These are phyloP conservation scores for Corrigiola litoralis DNA, from an alignment of 179 eudicot species.

Conservation along the genomic window DNA sequence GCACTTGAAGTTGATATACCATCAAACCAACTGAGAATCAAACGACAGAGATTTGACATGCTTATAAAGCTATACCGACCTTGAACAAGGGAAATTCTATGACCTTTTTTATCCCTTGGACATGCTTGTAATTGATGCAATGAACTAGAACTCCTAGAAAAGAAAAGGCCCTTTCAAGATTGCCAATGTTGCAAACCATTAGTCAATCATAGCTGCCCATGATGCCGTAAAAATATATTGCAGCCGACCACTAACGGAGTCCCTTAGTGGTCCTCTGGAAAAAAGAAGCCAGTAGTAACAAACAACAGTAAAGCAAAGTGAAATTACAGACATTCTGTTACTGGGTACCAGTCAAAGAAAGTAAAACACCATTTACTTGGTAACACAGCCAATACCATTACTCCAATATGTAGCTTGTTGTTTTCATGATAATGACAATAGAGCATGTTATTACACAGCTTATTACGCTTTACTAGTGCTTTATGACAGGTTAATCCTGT, in stretches of 20 bases:
- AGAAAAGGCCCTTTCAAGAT: neutral
- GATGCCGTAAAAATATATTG: neutral
- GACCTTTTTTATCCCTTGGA: neutral
- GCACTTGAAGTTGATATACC: no score
- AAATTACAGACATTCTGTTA: neutral
- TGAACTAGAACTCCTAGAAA: neutral
- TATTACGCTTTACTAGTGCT: slow-evolving; percentile 17
- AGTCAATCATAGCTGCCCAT: slow-evolving; percentile 15
- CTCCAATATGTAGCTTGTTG: slow-evolving; percentile 2
- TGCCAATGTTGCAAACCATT: slow-evolving; percentile 8
- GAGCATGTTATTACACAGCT: slow-evolving; percentile 13
- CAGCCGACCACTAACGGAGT: slow-evolving; percentile 20
- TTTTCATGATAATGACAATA: slow-evolving; percentile 18
- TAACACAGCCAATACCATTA: neutral
- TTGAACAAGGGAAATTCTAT: neutral
- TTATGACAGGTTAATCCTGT: slow-evolving; percentile 5
- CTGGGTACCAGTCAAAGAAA: slow-evolving; percentile 8
- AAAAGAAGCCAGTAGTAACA: slow-evolving; percentile 2
- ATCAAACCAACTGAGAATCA: no score
- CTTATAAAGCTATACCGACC: slow-evolving; percentile 12
- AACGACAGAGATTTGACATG: neutral
- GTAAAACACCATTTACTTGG: slow-evolving; percentile 7
- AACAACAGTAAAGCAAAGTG: neutral
- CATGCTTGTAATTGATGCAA: slow-evolving; percentile 13
- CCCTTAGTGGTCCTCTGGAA: slow-evolving; percentile 11